A percentile compares a stretch with the other conserved stretches of the same genome.
Evolutionary conservation across 164 flowering plant species (phyloP).

Genomic region (Vitis labrusca): DNA sequence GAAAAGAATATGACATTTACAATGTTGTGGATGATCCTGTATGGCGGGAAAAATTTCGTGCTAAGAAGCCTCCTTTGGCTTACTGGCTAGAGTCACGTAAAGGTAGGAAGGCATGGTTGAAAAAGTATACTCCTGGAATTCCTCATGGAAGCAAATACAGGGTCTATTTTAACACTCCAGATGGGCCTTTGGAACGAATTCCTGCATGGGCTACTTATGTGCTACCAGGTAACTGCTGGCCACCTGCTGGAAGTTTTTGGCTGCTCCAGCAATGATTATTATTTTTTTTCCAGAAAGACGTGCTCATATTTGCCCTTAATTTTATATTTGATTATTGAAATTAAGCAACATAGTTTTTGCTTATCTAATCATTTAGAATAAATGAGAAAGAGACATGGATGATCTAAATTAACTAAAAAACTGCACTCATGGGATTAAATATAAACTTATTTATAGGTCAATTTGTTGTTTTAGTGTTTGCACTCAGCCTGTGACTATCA

Average conservation of each 20-base stretch:
- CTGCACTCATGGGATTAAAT: not conserved
- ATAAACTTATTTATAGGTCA: not conserved
- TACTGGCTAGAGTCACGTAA: conserved; percentile 93
- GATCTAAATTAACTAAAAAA: too few relatives aligned
- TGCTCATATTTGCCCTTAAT: too few relatives aligned
- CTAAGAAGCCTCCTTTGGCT: conserved; percentile 74
- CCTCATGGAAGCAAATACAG: conserved; percentile 95
- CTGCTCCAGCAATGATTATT: not conserved
- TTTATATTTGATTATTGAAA: too few relatives aligned
- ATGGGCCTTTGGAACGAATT: conserved; percentile 85
- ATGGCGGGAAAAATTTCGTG: conserved; percentile 58
- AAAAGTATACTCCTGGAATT: conserved; percentile 76
- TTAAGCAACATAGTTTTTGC: too few relatives aligned
- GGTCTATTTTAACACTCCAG: conserved; percentile 91
- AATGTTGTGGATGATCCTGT: conserved; percentile 63
- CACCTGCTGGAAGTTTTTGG: not conserved
- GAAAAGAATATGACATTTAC: conserved; percentile 68
- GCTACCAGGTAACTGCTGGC: conserved; percentile 59
- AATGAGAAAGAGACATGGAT: too few relatives aligned
- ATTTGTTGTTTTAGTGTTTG: not conserved
- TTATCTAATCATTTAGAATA: too few relatives aligned
- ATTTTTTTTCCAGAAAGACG: not conserved
- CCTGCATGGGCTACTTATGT: conserved; percentile 99
- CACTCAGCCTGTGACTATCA: not conserved
- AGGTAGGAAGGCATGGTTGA: conserved; percentile 95